phyloP scores from a whole-genome alignment of 495 filamentous ascomycete species.

The Penicillium argentinense region DNA sequence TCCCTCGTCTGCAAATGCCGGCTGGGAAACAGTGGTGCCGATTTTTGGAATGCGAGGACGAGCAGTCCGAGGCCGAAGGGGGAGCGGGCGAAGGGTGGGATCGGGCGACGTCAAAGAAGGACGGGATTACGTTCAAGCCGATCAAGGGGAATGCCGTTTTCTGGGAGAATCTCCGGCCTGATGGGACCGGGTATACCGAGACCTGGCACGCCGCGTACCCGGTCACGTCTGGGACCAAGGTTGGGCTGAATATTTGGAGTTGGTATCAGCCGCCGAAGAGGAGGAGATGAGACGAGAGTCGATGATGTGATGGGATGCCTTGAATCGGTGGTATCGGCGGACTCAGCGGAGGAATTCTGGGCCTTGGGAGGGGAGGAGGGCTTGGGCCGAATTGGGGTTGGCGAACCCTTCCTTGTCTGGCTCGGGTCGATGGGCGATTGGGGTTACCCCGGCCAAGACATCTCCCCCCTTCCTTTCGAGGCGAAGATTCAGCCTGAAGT shows the following conservation, averaged over 20 bases:
- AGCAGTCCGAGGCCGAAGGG: too few species aligned
- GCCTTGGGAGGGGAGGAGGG: background rate
- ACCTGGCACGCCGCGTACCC: conserved; percentile 71
- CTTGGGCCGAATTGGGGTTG: background rate
- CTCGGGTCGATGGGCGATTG: background rate
- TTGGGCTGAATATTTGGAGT: conserved; percentile 82
- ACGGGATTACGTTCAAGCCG: conserved; percentile 66
- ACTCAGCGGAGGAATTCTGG: background rate
- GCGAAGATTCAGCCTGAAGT: too few species aligned
- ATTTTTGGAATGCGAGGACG: conserved; percentile 58
- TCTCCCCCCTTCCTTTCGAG: background rate
- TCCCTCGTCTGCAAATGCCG: conserved; percentile 50
- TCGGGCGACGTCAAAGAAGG: conserved; percentile 12
- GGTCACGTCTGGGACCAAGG: conserved; percentile 65
- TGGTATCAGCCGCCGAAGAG: conserved; percentile 44
- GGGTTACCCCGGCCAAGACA: conserved; percentile 2
- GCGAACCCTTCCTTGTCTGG: background rate
- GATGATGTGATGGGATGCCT: background rate
- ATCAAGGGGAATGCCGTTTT: conserved; percentile 71
- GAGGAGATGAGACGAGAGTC: conserved; percentile 14
- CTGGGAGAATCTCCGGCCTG: conserved; percentile 68
- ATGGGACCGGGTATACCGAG: conserved; percentile 63
- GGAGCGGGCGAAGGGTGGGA: background rate
- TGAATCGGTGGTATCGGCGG: background rate
- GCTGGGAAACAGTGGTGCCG: conserved; percentile 52